Evolutionary conservation across 2,329 filamentous ascomycete genomes (phyloP).

Genomic region (Dendrostoma leiphaemia): DNA sequence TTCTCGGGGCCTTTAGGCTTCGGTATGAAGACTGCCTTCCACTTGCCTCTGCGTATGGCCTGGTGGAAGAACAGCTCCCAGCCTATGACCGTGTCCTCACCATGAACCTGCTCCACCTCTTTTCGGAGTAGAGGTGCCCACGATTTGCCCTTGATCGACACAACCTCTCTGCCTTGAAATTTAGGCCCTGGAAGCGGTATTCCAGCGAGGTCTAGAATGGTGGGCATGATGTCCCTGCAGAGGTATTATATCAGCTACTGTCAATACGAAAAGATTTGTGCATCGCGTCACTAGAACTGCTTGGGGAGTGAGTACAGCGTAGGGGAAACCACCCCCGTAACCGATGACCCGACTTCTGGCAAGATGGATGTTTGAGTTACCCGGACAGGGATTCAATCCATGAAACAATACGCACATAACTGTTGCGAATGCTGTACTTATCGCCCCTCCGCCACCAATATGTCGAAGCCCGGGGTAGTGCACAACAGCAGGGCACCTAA

Average conservation of each 20-base stretch:
- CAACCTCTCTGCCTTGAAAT: slow-evolving; percentile 36
- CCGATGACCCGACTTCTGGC: too few species aligned
- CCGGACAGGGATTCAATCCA: too few species aligned
- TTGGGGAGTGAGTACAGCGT: too few species aligned
- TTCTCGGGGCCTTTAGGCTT: slow-evolving; percentile 46
- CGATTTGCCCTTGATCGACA: slow-evolving; percentile 31
- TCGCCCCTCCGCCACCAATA: slow-evolving; percentile 31
- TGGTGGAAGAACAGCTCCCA: slow-evolving; percentile 35
- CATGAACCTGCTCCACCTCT: slow-evolving; percentile 28
- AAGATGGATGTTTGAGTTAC: too few species aligned
- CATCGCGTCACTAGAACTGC: too few species aligned
- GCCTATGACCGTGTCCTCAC: slow-evolving; percentile 34
- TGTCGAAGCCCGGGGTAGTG: slow-evolving; percentile 18
- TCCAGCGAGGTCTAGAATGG: slow-evolving; percentile 46
- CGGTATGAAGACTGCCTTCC: slow-evolving; percentile 44
- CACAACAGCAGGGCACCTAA: slow-evolving; percentile 47
- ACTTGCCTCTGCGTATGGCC: slow-evolving; percentile 33
- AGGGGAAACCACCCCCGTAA: too few species aligned
- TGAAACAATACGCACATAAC: too few species aligned
- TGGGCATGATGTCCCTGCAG: slow-evolving; percentile 50
- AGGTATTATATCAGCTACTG: too few species aligned
- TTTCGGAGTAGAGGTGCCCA: slow-evolving; percentile 30
- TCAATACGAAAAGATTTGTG: too few species aligned
- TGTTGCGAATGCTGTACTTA: slow-evolving; percentile 44
- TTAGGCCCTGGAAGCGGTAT: slow-evolving; percentile 49